phyloP scores from a whole-genome alignment of 345 rosid species.

The Luvunga scandens region DNA sequence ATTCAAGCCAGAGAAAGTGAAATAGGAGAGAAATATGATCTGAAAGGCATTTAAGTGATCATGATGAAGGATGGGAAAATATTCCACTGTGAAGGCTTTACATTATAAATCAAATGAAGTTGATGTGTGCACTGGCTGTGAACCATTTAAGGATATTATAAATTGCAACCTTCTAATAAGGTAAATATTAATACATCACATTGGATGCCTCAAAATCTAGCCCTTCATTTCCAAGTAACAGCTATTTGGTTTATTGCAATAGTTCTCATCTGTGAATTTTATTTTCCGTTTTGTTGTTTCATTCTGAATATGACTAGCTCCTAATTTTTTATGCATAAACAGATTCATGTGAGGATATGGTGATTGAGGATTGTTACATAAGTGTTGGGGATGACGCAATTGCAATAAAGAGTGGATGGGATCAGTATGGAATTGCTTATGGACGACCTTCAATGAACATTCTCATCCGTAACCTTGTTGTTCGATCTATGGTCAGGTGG shows the following conservation, averaged over 20 bases:
- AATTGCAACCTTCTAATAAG: neutral
- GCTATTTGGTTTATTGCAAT: conserved; percentile 8
- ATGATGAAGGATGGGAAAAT: neutral
- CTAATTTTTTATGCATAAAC: conserved; percentile 15
- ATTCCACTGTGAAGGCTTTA: neutral
- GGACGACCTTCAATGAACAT: conserved; percentile 80
- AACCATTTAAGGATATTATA: neutral
- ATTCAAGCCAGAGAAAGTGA: neutral
- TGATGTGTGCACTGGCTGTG: neutral
- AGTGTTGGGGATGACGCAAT: conserved; percentile 96
- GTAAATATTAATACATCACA: neutral
- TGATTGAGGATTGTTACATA: conserved; percentile 91
- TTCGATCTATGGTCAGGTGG: conserved; percentile 96
- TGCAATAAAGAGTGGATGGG: conserved; percentile 99
- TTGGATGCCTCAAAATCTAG: neutral
- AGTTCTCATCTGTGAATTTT: conserved; percentile 10
- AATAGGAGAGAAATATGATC: neutral
- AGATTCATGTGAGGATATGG: conserved; percentile 97
- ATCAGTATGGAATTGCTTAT: conserved; percentile 91
- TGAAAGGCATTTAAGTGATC: neutral
- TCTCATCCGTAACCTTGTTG: conserved; percentile 76
- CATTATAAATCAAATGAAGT: neutral
- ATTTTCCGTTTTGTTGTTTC: neutral
- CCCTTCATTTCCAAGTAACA: neutral
- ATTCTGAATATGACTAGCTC: neutral